These are phyloP conservation scores for Spatholobus suberectus DNA, from an alignment of 306 rosid species.

Conservation along the genomic window DNA sequence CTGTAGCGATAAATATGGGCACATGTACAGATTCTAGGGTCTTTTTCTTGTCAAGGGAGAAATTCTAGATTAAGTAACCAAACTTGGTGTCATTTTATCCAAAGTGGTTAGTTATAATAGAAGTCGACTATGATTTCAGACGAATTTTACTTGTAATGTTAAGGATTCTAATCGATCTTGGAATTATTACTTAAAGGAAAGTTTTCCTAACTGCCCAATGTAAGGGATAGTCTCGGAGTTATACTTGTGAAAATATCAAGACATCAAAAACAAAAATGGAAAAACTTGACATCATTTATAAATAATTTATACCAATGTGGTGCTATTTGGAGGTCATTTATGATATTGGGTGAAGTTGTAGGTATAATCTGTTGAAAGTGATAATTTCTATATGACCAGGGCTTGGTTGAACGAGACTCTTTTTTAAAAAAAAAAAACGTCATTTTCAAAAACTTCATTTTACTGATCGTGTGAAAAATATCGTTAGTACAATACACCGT, in stretches of 20 bases:
- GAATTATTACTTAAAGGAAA: neutral
- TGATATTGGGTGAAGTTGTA: neutral
- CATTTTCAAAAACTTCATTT: too few species aligned
- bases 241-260: neutral
- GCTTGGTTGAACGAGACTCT: neutral
- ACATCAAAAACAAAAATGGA: neutral
- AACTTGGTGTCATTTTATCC: neutral
- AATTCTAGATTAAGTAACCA: neutral
- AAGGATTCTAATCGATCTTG: neutral
- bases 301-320: neutral
- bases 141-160: neutral
- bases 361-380: neutral
- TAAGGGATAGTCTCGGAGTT: neutral
- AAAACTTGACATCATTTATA: neutral
- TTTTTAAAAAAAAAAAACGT: too few species aligned
- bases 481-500: too few species aligned
- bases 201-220: neutral
- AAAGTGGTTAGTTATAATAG: neutral
- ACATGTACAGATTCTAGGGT: neutral
- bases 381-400: neutral
- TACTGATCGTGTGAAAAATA: too few species aligned
- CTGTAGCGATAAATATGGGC: neutral
- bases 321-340: neutral
- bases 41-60: neutral
- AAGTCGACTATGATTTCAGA: neutral